phyloP scores from a whole-genome alignment of 2,329 filamentous ascomycete species.

The Cercospora nicotianae region DNA sequence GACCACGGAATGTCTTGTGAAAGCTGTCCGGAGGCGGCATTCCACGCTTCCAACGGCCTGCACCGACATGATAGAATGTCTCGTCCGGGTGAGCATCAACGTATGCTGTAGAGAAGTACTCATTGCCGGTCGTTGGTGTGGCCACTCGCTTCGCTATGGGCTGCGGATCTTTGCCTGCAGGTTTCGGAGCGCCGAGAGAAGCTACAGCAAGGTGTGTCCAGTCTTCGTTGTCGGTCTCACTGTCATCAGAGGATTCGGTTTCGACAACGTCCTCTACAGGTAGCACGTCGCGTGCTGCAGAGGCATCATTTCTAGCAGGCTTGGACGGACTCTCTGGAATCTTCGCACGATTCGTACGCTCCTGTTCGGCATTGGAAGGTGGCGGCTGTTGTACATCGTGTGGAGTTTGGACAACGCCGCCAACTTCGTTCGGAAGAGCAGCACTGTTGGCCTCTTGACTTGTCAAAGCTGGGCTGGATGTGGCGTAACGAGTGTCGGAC shows the following conservation, averaged over 20 bases:
- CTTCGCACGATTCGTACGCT: background rate
- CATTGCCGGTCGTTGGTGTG: background rate
- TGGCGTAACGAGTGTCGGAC: background rate
- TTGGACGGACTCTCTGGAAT: background rate
- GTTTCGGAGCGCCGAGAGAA: background rate
- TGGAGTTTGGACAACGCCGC: background rate
- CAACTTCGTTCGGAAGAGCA: background rate
- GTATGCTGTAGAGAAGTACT: constrained; percentile 17
- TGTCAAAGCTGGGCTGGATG: background rate
- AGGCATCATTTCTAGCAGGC: background rate
- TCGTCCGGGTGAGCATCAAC: constrained; percentile 21
- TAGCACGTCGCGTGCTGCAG: background rate
- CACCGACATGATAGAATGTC: constrained; percentile 23
- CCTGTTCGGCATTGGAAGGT: background rate
- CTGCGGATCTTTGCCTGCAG: background rate
- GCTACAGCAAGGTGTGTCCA: background rate
- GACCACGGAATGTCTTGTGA: constrained; percentile 14
- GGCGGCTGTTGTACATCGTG: background rate
- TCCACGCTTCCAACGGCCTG: constrained; percentile 16
- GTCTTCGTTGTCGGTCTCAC: constrained; percentile 11
- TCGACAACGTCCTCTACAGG: background rate
- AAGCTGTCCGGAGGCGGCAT: constrained; percentile 10
- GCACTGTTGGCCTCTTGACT: background rate
- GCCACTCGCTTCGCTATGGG: background rate
- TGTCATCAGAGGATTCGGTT: constrained; percentile 2